Evolutionary conservation across 2,329 filamentous ascomycete genomes (phyloP).

Genomic region (Ophiostoma piceae): DNA sequence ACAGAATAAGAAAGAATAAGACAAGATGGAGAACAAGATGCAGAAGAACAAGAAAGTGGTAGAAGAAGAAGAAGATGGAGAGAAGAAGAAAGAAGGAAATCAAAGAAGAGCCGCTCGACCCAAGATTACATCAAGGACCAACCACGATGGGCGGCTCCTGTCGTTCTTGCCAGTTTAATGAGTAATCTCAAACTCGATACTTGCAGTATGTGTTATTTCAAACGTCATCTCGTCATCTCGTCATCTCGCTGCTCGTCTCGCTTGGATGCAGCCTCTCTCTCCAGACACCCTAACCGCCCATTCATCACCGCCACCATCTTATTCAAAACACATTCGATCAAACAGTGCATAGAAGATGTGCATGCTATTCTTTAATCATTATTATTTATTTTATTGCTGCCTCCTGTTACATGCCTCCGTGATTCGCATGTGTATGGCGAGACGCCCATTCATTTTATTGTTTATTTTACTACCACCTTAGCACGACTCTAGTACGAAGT

Average conservation of each 20-base stretch:
- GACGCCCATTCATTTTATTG: not conserved
- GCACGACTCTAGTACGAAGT: too few species aligned
- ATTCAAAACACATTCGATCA: not conserved
- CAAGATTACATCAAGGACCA: not conserved
- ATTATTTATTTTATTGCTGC: not conserved
- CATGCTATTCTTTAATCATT: not conserved
- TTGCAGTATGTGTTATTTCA: not conserved
- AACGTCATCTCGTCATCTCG: not conserved
- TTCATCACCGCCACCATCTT: not conserved
- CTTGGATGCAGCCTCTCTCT: not conserved
- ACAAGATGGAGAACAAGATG: not conserved
- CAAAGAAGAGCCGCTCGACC: not conserved
- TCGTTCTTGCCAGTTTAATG: not conserved
- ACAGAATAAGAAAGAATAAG: not conserved
- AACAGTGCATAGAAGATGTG: not conserved
- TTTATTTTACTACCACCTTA: too few species aligned
- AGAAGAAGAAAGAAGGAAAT: not conserved
- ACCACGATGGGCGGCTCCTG: not conserved
- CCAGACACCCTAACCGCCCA: not conserved
- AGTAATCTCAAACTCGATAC: too few species aligned
- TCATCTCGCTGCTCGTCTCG: not conserved
- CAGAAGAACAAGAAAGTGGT: not conserved
- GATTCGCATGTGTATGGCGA: constrained; percentile 5
- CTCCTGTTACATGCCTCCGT: not conserved
- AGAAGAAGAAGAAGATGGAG: not conserved